Base-by-base conservation (phyloP, 306 rosid genomes). In the Herpetospermum pedunculosum region DNA sequence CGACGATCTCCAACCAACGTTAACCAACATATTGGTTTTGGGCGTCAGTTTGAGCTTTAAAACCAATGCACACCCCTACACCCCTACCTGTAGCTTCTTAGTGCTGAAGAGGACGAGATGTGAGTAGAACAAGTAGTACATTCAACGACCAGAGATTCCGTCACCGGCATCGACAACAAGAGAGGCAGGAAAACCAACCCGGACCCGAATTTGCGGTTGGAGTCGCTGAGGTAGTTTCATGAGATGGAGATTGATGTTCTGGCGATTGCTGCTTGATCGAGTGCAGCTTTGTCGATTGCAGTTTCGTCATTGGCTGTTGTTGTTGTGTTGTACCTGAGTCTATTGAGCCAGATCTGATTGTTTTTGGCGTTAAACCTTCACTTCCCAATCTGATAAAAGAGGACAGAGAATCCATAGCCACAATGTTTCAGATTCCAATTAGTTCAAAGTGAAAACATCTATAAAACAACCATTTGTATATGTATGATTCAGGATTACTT, bases 141-240 rank as follows among this genome's bases (percentile, higher is more conserved):
- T 26, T 67, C 34, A 64, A 13, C 21, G 0, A 21, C 19, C 19
- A 21, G 18, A 23, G 37, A 15, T 13, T 15, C 32, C 8, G 1
- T 68, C 57, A 69, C 26, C 74, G 54, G 34, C 55, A 19, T 43
- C 37, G 76, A 10, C 76, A 72, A 30, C 76, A 72, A 12, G 76
- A 50, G 49, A 72, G 6, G 64, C 76, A 72, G 34, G 76, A 50
- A 72, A 72, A 72, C 44, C 76, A 72, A 11, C 76, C 32, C 23
- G 14, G 34, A 13, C 28, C 32, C 8, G 23, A 50, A 14, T 19
- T 49, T 3, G 49, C 9, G 10, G 63, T 3, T 1, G 49, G 34
- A 50, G 76, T 12, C 5, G 76, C 29, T 50, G 64, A 23, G 34
- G 48, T 4, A 1, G 21, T 4, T 37, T 46, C 70, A 34, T 3